phyloP scores from a whole-genome alignment of 179 eudicot genomes.

The Spergularia azorica region DNA sequence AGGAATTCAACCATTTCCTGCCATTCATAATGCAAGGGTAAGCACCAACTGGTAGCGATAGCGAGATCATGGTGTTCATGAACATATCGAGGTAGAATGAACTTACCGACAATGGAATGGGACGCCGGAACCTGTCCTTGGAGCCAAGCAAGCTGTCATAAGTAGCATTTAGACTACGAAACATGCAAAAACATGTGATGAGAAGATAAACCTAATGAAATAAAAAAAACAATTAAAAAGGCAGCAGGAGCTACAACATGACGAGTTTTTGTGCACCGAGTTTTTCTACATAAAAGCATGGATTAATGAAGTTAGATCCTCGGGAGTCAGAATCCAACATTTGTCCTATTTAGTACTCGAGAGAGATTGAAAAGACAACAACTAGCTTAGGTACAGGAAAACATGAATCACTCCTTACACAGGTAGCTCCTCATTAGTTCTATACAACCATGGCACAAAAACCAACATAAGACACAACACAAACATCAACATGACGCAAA shows the following conservation, averaged over 20 bases:
- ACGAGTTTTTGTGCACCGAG: not conserved
- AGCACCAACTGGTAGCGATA: constrained; percentile 8
- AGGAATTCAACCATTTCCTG: constrained; percentile 86
- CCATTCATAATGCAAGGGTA: constrained; percentile 10
- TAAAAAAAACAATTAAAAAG: not conserved
- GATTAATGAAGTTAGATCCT: not conserved
- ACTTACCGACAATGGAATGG: constrained; percentile 78
- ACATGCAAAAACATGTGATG: constrained; percentile 9
- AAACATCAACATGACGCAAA: not conserved
- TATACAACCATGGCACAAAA: too few species aligned
- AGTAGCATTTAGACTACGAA: constrained; percentile 62
- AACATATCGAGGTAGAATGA: not conserved
- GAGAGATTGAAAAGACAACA: too few species aligned
- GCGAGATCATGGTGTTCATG: not conserved
- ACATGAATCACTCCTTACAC: not conserved
- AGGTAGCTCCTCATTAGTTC: too few species aligned
- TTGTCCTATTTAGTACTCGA: too few species aligned
- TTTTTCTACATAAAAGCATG: not conserved
- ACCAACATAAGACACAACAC: not conserved
- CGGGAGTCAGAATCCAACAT: too few species aligned
- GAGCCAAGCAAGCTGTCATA: constrained; percentile 66
- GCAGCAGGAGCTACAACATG: not conserved
- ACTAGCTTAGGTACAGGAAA: not conserved
- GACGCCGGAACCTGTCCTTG: constrained; percentile 53
- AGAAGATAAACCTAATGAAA: not conserved